Percentiles rank a stretch among this genome's conserved stretches.
Conservation (phyloP, 768 basidiomycete species). For the Inosperma sp. region DNA sequence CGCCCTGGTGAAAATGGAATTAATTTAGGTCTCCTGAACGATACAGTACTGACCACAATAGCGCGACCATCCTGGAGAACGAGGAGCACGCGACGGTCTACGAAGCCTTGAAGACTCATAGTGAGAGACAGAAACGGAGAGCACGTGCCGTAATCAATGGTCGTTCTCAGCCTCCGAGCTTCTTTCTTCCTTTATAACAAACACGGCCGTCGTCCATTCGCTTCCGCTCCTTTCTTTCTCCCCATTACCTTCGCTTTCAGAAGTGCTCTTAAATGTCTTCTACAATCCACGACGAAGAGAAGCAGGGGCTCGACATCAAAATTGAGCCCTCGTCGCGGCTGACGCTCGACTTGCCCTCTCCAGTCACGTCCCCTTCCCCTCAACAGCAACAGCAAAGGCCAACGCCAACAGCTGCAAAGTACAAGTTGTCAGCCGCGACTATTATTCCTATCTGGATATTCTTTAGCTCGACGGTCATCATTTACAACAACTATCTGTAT, state of each 20-base stretch:
- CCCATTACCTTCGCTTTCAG: too few relatives aligned
- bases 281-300: constrained; percentile 24
- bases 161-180: neutral
- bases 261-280: too few relatives aligned
- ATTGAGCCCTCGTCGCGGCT: constrained; percentile 14
- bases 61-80: constrained; percentile 94
- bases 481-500: constrained; percentile 93
- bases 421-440: constrained; percentile 56
- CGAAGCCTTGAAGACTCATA: constrained; percentile 79
- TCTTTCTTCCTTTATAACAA: too few relatives aligned
- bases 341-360: constrained; percentile 47
- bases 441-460: constrained; percentile 94
- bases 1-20: constrained; percentile 52
- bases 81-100: constrained; percentile 89
- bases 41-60: constrained; percentile 61
- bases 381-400: constrained; percentile 24
- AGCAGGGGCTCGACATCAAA: constrained; percentile 25
- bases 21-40: neutral
- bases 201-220: too few relatives aligned
- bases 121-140: neutral
- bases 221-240: too few relatives aligned
- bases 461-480: constrained; percentile 84
- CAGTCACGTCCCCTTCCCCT: constrained; percentile 35
- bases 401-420: constrained; percentile 37
- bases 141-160: constrained; percentile 13